Base-by-base conservation (phyloP, 2,329 filamentous ascomycete species). In the Eurotiales sp. region DNA sequence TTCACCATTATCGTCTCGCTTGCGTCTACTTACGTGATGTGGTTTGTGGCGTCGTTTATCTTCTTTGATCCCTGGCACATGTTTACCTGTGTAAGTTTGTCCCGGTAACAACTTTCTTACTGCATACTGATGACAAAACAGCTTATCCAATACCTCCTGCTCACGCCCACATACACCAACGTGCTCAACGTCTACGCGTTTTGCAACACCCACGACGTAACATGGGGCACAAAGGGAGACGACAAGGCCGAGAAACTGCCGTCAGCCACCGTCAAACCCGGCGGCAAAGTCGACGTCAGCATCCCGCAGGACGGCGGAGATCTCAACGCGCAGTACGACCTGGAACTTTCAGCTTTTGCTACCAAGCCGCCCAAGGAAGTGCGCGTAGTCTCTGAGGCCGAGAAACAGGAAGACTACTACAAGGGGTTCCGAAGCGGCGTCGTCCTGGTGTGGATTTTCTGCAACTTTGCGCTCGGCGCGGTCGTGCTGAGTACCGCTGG, bases 61-160 rank as follows among this genome's bases (percentile, higher is more conserved):
- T 97, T 97, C 84, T 84, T 97, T 70, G 93, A 99, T 68, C 93
- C 93, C 3, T 99, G 93, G 92, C 93, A 99, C 74, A 97, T 99
- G 90, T 80, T 96, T 69, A 97, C 93, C n/a, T 83, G 74, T 46
- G 74, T 77, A 67, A 65, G 72, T 68, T 36, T 37, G 10, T 11
- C 8, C 17, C 3, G 7, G 7, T 1, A 37, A n/a, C n/a, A 15
- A 34, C 14, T 32, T 39, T 45, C n/a, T 27, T 11, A 29, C 11
- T 37, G 56, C 17, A 19, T 50, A 15, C 57, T 58, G 21, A 37
- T 37, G 10, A 21, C 34, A 15, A n/a, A 36, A n/a, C 53, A 87
- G 52, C 90, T 97, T 71, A 70, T 90, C 44, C 93, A 97, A 80
- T 99, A 99, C 70, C 84, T 97, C 61, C 82, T 97, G 37, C 80